Base-by-base conservation (phyloP, 2,329 filamentous ascomycete species). In the Cryphonectria carpinicola region DNA sequence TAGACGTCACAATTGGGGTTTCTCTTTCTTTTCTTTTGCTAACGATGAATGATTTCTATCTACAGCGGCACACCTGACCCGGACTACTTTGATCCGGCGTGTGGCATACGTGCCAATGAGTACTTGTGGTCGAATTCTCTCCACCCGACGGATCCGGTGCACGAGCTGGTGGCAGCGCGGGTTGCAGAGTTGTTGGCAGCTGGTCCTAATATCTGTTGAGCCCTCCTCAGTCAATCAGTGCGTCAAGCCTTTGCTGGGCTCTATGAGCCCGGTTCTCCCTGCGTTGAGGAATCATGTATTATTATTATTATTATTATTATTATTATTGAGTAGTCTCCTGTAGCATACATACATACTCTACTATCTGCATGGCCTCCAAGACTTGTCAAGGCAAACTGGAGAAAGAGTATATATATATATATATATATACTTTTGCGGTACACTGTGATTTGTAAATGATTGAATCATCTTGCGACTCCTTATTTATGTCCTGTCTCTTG, bases 61-160 rank as follows among this genome's bases (percentile, higher is more conserved):
- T 52, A 22, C 68, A 87, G 84, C 74, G 84, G 85, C 10, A 87
- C 85, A 0, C 80, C 82, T 3, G 76, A 79, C 1, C 75, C 76
- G 52, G 78, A 85, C 66, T 83, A 81, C 4, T 77, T 82, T 46
- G 78, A 78, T 64, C 75, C 81, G 6, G 82, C 80, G 64, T 91
- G 89, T 76, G 81, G 81, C 1, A 78, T 87, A 61, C 80, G 86
- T 0, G 87, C 90, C 3, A 86, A 90, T 75, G 80, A 90, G 79
- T 91, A 90, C 76, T 85, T 91, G 74, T 91, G 89, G 89, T 80
- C 90, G 41, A 90, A 91, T 74, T 82, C 78, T 54, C 77, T 91
- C 73, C 89, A 91, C 76, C 89, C 89, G n/a, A 91, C 89, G 0
- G 89, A 86, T 76, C 84, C 87, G 0, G 84, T 90, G 67, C 88